Base-by-base conservation (phyloP, 345 rosid species). In the Salix koriyanagi region DNA sequence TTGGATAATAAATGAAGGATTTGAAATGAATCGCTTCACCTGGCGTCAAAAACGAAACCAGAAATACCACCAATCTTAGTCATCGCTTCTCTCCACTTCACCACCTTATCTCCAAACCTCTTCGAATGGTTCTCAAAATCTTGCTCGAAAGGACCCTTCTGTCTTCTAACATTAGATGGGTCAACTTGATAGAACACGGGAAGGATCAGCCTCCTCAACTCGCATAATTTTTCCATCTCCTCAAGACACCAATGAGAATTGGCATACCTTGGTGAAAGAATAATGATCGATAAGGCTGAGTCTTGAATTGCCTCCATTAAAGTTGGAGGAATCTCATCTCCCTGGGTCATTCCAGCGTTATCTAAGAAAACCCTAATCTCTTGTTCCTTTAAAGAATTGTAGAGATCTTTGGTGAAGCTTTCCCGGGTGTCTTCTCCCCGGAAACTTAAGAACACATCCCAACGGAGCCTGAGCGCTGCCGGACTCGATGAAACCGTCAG, bases 371-470 rank as follows among this genome's bases (percentile, higher is more conserved):
- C 87, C 0, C 89, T 83, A 69, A 86, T 56, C 7, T 77, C 80
- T 11, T 78, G 52, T 28, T 37, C 21, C 4, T 14, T 73, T n/a
- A 85, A 84, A 1, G 69, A 61, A 19, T 14, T 16, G 74, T 82
- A 76, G 79, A 90, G 81, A 4, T 36, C 25, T 56, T 8, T 32
- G 6, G 88, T 81, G 81, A 90, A 39, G 73, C 48, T 75, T 3
- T 36, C 5, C 62, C 93, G 85, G 16, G 89, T 88, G 78, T 90
- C 93, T 69, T 77, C 86, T 21, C 91, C 89, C 25, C 89, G 81
- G 80, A 90, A 90, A 26, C 91, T 90, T 15, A 90, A 78, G 79
- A 90, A 88, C 5, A 87, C 87, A 82, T 90, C 90, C 79, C 75
- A 90, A 11, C 67, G 73, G 74, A 80, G 84, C 70, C 92, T 83